A percentile compares a stretch with the other conserved stretches of the same genome.
Conservation (phyloP, 2,329 filamentous ascomycete species). For the Emergomyces orientalis region DNA sequence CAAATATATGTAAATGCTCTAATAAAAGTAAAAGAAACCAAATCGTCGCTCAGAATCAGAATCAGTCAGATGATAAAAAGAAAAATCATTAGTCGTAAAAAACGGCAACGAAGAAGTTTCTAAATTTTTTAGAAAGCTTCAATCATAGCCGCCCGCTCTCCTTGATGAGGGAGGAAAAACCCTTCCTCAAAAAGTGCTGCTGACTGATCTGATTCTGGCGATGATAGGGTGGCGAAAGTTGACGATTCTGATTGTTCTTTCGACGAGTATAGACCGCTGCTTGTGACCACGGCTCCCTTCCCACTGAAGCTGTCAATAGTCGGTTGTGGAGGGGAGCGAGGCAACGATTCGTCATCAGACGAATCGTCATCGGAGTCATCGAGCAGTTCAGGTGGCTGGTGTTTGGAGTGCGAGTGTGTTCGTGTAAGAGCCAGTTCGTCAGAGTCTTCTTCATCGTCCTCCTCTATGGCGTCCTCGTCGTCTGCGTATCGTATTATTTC, state of each 20-base stretch:
- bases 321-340: slow-evolving; percentile 55
- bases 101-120: neutral
- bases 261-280: slow-evolving; percentile 32
- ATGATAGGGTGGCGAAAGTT: slow-evolving; percentile 12
- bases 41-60: slow-evolving; percentile 4
- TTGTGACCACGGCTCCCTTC: slow-evolving; percentile 30
- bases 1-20: slow-evolving; percentile 1
- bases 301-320: slow-evolving; percentile 48
- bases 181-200: slow-evolving; percentile 40
- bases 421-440: slow-evolving; percentile 58
- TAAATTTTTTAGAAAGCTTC: slow-evolving; percentile 38
- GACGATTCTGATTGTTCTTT: slow-evolving; percentile 20
- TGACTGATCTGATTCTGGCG: slow-evolving; percentile 28
- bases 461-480: slow-evolving; percentile 38
- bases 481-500: slow-evolving; percentile 25
- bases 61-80: neutral
- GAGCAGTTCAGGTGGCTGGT: slow-evolving; percentile 60
- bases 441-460: slow-evolving; percentile 53
- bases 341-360: slow-evolving; percentile 64
- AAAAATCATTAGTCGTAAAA: slow-evolving; percentile 1
- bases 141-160: slow-evolving; percentile 38
- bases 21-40: neutral
- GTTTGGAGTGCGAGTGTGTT: slow-evolving; percentile 50
- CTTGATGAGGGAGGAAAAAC: slow-evolving; percentile 38
- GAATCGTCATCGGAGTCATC: slow-evolving; percentile 53